These are phyloP conservation scores for Hermanozyma aechmeae DNA, from an alignment of 805 yeast species.

Conservation along the genomic window DNA sequence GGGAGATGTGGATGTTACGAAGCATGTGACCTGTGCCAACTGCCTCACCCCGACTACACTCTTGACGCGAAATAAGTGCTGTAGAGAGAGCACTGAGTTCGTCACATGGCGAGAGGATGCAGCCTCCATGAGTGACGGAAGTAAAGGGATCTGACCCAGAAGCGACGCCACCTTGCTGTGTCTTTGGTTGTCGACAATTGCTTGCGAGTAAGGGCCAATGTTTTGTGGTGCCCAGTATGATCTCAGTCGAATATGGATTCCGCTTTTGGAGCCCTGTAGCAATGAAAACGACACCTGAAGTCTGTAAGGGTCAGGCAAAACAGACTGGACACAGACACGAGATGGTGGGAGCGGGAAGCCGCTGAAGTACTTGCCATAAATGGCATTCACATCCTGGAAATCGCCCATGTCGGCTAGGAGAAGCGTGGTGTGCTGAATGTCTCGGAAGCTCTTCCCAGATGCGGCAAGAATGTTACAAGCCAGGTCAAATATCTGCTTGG, in stretches of 20 bases:
- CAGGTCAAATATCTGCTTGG: slow-evolving; percentile 38
- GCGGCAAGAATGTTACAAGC: slow-evolving; percentile 24
- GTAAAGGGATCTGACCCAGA: slow-evolving; percentile 87
- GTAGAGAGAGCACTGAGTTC: slow-evolving; percentile 48
- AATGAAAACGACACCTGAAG: slow-evolving; percentile 58
- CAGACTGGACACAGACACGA: slow-evolving; percentile 71
- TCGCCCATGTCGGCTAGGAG: slow-evolving; percentile 54
- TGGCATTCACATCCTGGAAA: slow-evolving; percentile 52
- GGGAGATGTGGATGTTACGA: slow-evolving; percentile 29
- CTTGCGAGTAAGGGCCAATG: slow-evolving; percentile 95
- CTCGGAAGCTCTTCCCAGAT: slow-evolving; percentile 25
- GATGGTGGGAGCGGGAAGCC: slow-evolving; percentile 72
- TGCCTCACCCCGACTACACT: slow-evolving; percentile 38
- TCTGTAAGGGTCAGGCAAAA: slow-evolving; percentile 23
- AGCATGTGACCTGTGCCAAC: slow-evolving; percentile 46
- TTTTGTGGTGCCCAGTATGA: slow-evolving; percentile 99
- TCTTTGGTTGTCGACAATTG: slow-evolving; percentile 37
- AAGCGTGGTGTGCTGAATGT: slow-evolving; percentile 53
- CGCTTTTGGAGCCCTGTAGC: slow-evolving; percentile 37
- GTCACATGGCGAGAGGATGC: slow-evolving; percentile 13
- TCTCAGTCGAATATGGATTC: slow-evolving; percentile 84
- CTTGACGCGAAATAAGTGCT: slow-evolving; percentile 62
- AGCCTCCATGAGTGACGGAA: slow-evolving; percentile 58
- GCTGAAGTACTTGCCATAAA: slow-evolving; percentile 49
- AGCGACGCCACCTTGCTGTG: slow-evolving; percentile 43